A percentile compares a stretch with the other conserved stretches of the same genome.
Conservation (phyloP, 768 basidiomycete species). For the Russula griseocarnosa region DNA sequence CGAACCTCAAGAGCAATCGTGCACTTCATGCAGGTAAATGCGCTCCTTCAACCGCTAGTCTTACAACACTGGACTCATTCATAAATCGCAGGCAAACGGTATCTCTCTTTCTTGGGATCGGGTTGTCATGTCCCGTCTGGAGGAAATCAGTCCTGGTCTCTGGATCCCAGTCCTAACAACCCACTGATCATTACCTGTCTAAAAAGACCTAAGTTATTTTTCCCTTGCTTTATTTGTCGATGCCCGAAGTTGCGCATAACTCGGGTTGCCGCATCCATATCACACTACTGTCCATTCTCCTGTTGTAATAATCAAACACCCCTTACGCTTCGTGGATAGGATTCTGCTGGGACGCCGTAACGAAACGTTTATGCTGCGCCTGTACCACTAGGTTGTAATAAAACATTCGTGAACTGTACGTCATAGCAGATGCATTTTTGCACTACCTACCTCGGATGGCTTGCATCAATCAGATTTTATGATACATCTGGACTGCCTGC, state of each 20-base stretch:
- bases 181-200: constrained; percentile 17
- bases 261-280: neutral
- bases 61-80: neutral
- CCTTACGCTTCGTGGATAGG: constrained; percentile 14
- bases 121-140: constrained; percentile 26
- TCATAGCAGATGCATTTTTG: constrained; percentile 17
- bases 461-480: neutral
- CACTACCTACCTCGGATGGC: constrained; percentile 7
- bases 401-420: constrained; percentile 16
- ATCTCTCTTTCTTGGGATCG: constrained; percentile 28
- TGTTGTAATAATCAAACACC: neutral
- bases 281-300: neutral
- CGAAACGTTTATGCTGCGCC: neutral
- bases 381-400: constrained; percentile 23
- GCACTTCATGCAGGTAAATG: constrained; percentile 27
- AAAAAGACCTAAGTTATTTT: constrained; percentile 18
- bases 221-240: constrained; percentile 19
- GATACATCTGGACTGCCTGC: neutral
- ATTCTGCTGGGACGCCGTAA: neutral
- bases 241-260: neutral
- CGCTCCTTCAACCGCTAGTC: neutral
- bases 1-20: constrained; percentile 26
- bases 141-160: constrained; percentile 20
- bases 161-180: constrained; percentile 26
- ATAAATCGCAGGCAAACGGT: constrained; percentile 14